Percentiles rank a stretch among this genome's conserved stretches.
Conservation (phyloP, 768 basidiomycete genomes). For the Suillus subaureus region DNA sequence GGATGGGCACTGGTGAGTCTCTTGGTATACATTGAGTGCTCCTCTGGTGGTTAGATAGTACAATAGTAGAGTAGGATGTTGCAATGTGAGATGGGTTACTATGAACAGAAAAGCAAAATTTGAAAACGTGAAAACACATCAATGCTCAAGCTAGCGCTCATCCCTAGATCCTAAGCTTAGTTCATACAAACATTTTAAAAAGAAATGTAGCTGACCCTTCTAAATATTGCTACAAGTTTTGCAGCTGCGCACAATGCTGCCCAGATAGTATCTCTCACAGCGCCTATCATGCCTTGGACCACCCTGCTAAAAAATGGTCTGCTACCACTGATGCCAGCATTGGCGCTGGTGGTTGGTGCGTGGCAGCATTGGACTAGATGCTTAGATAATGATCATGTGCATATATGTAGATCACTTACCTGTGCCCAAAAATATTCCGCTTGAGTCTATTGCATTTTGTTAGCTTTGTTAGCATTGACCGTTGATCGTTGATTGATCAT, state of each 20-base stretch:
- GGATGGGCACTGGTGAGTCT: no score
- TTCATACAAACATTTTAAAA: background rate
- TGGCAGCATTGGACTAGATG: background rate
- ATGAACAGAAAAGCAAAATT: no score
- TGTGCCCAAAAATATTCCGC: background rate
- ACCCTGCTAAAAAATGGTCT: background rate
- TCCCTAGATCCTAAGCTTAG: background rate
- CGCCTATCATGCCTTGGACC: background rate
- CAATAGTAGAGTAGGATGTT: no score
- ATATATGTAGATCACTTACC: background rate
- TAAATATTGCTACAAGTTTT: background rate
- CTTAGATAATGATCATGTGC: background rate
- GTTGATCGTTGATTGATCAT: no score
- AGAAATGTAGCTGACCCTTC: background rate
- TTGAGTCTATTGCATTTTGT: background rate
- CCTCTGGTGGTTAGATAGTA: no score
- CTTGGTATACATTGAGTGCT: no score
- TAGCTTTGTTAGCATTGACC: no score
- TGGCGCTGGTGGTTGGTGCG: background rate
- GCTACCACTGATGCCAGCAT: background rate
- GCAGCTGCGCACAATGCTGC: background rate
- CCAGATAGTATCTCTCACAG: background rate
- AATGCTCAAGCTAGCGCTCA: background rate
- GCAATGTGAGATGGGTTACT: no score
- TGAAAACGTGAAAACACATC: background rate